Evolutionary conservation across 257 asterid species (phyloP).

Genomic region (Solanum dulcamara): DNA sequence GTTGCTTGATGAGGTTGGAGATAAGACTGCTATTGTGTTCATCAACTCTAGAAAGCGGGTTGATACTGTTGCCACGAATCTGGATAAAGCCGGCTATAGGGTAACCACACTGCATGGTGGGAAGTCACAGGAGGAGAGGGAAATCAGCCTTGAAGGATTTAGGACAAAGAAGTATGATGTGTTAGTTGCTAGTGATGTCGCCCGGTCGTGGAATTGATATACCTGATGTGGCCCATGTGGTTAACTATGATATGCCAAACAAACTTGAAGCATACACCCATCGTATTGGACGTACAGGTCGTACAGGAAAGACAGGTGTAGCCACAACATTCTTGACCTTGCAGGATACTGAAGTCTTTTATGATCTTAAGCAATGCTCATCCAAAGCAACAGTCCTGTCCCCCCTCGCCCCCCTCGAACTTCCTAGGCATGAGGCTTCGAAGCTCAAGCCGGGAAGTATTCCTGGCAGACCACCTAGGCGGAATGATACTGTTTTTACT

Average conservation of each 20-base stretch:
- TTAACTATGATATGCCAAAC: conserved; percentile 44
- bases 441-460: neutral
- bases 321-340: conserved; percentile 55
- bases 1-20: conserved; percentile 38
- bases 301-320: conserved; percentile 32
- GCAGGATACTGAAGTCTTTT: conserved; percentile 31
- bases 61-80: conserved; percentile 27
- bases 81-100: conserved; percentile 30
- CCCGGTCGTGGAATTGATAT: conserved; percentile 64
- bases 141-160: conserved; percentile 46
- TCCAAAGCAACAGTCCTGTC: conserved; percentile 21
- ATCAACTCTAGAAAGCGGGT: conserved; percentile 39
- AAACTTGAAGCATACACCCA: neutral
- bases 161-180: conserved; percentile 43
- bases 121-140: conserved; percentile 51
- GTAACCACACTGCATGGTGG: conserved; percentile 63
- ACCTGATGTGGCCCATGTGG: conserved; percentile 51
- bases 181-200: conserved; percentile 52
- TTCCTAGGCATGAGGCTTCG: neutral
- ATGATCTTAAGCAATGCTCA: conserved; percentile 31
- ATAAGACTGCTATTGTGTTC: conserved; percentile 49
- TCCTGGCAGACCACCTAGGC: neutral
- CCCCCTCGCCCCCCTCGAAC: neutral
- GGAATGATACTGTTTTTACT: neutral
- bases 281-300: neutral